Base-by-base conservation (phyloP, 169 alveolate species). In the Eimeria maxima region DNA sequence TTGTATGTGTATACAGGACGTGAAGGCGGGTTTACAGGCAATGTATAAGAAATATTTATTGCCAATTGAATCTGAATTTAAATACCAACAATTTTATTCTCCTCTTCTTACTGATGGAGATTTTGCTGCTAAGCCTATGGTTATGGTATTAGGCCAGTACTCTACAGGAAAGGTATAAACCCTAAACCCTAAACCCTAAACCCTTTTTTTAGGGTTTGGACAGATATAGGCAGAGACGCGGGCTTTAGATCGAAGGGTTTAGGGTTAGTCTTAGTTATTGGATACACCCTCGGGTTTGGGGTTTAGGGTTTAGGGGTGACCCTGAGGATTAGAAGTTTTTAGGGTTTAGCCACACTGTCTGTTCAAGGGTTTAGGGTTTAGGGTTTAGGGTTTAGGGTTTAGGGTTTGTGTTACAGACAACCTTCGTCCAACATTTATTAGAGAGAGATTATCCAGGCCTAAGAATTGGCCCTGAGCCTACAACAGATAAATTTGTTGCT, bases 381-480 rank as follows among this genome's bases (percentile, higher is more conserved):
- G 96, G 44, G 96, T 47, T 53, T 81, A 81, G 69, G 90, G 90
- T 81, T 47, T 55, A 55, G 90, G 90, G 90, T 53, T 78, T 78
- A 18, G 38, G 86, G 55, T 24, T 50, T 60, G 69, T 60, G 87
- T 24, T 24, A 45, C 89, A 94, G 96, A 97, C 98, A 47, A 96
- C 97, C 11, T 97, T 97, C 87, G 96, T 97, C n/a, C 96, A 96
- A 67, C 98, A 97, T 84, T 67, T 97, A 84, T 95, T 97, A 50
- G 98, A 97, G 74, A 73, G 96, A 24, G 98, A 97, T 53, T 97
- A 97, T 65, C 96, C 97, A 50, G 98, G 98, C 27, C 94, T 96
- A 95, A 95, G 98, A 67, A 97, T 97, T 76, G 98, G 98, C 27
- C 98, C 98, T 1, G 98, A 97, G 95, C 98, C 98, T 2, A 97